These are phyloP conservation scores for Cryptosporidium xiaoi DNA, from an alignment of 169 alveolate genomes.

Conservation along the genomic window DNA sequence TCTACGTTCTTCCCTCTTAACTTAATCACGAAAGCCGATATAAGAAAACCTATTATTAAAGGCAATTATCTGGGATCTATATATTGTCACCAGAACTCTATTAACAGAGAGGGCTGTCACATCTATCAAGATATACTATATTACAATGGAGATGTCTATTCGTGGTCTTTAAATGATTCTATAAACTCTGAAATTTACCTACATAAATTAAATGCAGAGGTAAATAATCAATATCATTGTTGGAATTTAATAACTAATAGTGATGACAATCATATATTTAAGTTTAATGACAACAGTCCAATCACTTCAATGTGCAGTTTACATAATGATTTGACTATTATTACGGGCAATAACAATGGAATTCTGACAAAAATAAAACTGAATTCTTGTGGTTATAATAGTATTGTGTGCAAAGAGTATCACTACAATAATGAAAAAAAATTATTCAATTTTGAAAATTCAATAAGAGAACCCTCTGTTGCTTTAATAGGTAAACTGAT, in stretches of 20 bases:
- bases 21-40: too few relatives aligned
- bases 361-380: slow-evolving; percentile 13
- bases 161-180: slow-evolving; percentile 38
- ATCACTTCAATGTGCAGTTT: slow-evolving; percentile 11
- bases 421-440: not conserved
- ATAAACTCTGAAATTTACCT: slow-evolving; percentile 22
- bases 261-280: slow-evolving; percentile 6
- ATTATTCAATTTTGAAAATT: not conserved
- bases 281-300: slow-evolving; percentile 5
- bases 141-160: slow-evolving; percentile 7
- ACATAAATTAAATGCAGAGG: slow-evolving; percentile 18
- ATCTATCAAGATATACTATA: slow-evolving; percentile 8
- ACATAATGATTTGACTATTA: slow-evolving; percentile 5
- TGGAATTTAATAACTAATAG: slow-evolving; percentile 29
- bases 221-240: slow-evolving; percentile 24
- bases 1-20: not conserved
- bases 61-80: slow-evolving; percentile 64
- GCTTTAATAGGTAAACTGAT: slow-evolving; percentile 7
- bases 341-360: slow-evolving; percentile 53
- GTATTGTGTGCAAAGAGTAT: not conserved
- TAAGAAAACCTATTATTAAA: slow-evolving; percentile 1
- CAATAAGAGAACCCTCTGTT: not conserved
- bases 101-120: slow-evolving; percentile 4
- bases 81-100: slow-evolving; percentile 19
- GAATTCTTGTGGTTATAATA: not conserved